phyloP scores from a whole-genome alignment of 345 rosid species.

The Eucalyptus polybractea region DNA sequence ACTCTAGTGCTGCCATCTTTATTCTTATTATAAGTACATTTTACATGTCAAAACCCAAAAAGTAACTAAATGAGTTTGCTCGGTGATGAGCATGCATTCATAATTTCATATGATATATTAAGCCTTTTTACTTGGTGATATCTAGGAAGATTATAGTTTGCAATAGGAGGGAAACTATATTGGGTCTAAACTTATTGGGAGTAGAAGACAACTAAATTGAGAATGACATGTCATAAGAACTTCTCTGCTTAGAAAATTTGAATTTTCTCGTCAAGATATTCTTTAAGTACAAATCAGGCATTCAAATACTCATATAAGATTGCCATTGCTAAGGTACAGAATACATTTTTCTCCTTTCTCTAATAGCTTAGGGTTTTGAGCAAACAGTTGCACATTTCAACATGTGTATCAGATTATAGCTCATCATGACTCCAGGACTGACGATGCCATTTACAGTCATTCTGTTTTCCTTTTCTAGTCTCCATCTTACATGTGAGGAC shows the following conservation, averaged over 20 bases:
- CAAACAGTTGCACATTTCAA: background rate
- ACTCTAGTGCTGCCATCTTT: background rate
- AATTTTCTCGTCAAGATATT: background rate
- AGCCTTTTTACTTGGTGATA: background rate
- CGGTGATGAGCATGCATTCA: background rate
- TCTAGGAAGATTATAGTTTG: background rate
- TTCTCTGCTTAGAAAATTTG: background rate
- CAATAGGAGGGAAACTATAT: background rate
- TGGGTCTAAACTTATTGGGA: background rate
- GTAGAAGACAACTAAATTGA: background rate
- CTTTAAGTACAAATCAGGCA: background rate
- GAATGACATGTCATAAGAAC: background rate
- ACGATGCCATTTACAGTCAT: background rate
- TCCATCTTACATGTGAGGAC: background rate
- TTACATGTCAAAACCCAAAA: background rate
- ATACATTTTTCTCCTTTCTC: background rate
- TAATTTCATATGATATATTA: background rate
- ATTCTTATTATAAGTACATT: background rate
- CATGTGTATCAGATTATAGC: background rate
- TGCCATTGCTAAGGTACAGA: background rate
- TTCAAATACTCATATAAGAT: background rate
- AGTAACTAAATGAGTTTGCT: background rate
- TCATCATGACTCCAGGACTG: background rate
- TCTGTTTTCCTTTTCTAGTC: background rate
- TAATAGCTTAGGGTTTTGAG: background rate